Evolutionary conservation across 306 rosid species (phyloP).

Genomic region (Cyamopsis tetragonoloba): DNA sequence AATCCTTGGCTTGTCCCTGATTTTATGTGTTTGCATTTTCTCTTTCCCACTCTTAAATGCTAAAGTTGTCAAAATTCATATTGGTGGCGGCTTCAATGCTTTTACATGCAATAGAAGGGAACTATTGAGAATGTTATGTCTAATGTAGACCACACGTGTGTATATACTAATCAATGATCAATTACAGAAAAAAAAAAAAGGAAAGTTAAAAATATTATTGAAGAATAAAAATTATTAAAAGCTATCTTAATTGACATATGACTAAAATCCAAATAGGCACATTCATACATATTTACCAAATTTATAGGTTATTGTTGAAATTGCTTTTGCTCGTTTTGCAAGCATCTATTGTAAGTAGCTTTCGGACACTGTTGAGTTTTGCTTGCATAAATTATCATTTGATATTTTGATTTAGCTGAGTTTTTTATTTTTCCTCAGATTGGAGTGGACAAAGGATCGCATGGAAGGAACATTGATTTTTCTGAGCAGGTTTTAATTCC

Average conservation of each 20-base stretch:
- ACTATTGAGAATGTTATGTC: too few species aligned
- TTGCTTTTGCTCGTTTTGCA: background rate
- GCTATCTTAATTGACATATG: too few species aligned
- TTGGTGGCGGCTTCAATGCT: background rate
- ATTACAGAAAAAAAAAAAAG: too few species aligned
- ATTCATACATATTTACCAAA: background rate
- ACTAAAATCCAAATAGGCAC: background rate
- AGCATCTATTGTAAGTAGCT: background rate
- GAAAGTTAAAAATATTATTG: too few species aligned
- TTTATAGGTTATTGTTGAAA: background rate
- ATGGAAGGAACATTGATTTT: conserved; percentile 49
- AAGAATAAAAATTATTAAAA: too few species aligned
- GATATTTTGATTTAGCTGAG: background rate
- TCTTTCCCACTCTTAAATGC: background rate
- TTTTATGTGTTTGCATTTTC: background rate
- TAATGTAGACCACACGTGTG: too few species aligned
- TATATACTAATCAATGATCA: too few species aligned
- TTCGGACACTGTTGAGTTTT: background rate
- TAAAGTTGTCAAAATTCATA: background rate
- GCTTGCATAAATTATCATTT: background rate
- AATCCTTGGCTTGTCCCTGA: background rate
- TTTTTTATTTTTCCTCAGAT: conserved; percentile 33
- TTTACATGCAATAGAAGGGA: too few species aligned
- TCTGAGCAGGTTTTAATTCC: conserved; percentile 44
- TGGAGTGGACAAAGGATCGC: conserved; percentile 76